These are phyloP conservation scores for Eutreptiella sp. DNA, from an alignment of 208 protist species.

Conservation along the genomic window DNA sequence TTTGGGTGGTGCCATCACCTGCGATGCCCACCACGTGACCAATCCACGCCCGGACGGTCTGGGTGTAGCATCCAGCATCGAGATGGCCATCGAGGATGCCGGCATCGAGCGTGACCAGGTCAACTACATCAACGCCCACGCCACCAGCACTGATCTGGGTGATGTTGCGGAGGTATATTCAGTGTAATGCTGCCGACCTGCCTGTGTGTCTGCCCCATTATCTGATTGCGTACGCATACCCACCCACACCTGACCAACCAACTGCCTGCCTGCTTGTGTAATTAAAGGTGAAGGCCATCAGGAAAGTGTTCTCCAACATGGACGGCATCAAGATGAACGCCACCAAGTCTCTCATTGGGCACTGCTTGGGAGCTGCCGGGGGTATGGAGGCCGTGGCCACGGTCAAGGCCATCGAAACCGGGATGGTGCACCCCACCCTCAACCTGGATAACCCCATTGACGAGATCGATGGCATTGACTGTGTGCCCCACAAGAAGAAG, in stretches of 20 bases:
- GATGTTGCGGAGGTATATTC: constrained; percentile 77
- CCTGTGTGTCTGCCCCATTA: neutral
- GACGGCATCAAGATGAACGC: no score
- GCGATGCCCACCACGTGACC: constrained; percentile 91
- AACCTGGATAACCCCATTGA: constrained; percentile 61
- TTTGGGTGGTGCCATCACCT: constrained; percentile 65
- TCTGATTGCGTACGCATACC: no score
- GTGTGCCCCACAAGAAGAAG: constrained; percentile 1
- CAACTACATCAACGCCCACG: constrained; percentile 94
- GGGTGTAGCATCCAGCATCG: constrained; percentile 74
- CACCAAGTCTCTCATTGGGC: constrained; percentile 87
- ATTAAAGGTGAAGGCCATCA: no score
- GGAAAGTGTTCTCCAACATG: no score
- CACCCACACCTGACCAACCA: no score
- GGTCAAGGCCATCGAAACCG: constrained; percentile 59
- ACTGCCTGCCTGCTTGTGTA: no score
- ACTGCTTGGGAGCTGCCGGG: constrained; percentile 93
- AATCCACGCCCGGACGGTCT: constrained; percentile 74
- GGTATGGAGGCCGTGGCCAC: constrained; percentile 81
- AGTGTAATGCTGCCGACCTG: neutral
- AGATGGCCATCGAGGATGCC: constrained; percentile 59
- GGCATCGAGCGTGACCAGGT: constrained; percentile 46
- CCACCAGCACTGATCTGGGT: constrained; percentile 90
- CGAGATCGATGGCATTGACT: constrained; percentile 8
- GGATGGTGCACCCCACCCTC: constrained; percentile 74